A percentile compares a stretch with the other conserved stretches of the same genome.
These are phyloP conservation scores for Torulaspora indica DNA, from an alignment of 805 yeast species.

Conservation along the genomic window DNA sequence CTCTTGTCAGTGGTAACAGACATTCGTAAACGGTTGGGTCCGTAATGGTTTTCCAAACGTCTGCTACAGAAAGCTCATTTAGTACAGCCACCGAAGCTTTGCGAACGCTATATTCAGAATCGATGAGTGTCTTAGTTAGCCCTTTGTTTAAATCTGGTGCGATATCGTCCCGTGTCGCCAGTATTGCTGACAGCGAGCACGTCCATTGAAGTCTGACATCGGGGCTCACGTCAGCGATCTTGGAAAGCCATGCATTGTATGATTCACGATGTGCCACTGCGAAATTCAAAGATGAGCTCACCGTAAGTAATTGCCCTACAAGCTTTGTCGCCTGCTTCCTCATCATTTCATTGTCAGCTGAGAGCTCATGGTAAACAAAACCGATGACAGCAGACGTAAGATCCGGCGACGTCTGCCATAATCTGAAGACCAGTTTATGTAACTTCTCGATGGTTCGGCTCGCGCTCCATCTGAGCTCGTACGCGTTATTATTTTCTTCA, in stretches of 20 bases:
- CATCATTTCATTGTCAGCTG: conserved; percentile 60
- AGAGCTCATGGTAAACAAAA: conserved; percentile 70
- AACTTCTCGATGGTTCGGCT: conserved; percentile 50
- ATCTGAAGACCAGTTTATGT: conserved; percentile 56
- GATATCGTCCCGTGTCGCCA: conserved; percentile 44
- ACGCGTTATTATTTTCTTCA: conserved; percentile 19
- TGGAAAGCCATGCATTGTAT: conserved; percentile 69
- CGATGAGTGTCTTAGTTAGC: conserved; percentile 63
- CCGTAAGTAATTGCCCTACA: conserved; percentile 59
- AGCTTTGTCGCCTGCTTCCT: conserved; percentile 68
- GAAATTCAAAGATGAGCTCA: conserved; percentile 52
- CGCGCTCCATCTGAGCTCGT: conserved; percentile 12
- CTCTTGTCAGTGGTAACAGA: conserved; percentile 62
- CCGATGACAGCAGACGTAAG: conserved; percentile 70
- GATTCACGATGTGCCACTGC: conserved; percentile 52
- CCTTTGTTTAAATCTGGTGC: conserved; percentile 53
- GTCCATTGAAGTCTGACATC: conserved; percentile 69
- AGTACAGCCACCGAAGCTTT: conserved; percentile 53
- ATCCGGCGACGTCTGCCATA: conserved; percentile 79
- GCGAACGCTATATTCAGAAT: conserved; percentile 70
- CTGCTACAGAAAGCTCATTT: conserved; percentile 42
- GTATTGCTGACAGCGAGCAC: conserved; percentile 47
- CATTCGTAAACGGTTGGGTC: conserved; percentile 47
- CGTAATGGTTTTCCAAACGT: conserved; percentile 47
- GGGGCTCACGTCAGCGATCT: conserved; percentile 63